A percentile compares a stretch with the other conserved stretches of the same genome.
phyloP scores from a whole-genome alignment of 495 filamentous ascomycete genomes.

The Aspergillus baeticus region DNA sequence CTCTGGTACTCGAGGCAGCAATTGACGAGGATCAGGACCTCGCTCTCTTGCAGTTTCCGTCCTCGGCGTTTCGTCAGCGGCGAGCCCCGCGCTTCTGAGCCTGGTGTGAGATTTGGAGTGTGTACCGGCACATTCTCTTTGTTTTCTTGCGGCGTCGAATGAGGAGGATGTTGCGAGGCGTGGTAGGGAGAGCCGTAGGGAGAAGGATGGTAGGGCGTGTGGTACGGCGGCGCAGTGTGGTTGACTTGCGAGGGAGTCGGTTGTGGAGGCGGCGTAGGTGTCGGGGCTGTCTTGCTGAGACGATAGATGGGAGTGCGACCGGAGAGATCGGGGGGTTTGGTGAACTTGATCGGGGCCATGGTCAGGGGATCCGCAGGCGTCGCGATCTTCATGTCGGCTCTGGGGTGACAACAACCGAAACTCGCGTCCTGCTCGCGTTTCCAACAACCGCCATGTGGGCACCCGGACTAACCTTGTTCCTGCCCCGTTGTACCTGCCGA shows the following conservation, averaged over 20 bases:
- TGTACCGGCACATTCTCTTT: neutral
- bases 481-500: too few relatives aligned
- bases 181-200: conserved; percentile 8
- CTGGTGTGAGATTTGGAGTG: neutral
- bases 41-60: conserved; percentile 13
- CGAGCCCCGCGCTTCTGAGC: neutral
- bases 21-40: conserved; percentile 10
- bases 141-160: conserved; percentile 1
- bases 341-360: conserved; percentile 13
- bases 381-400: too few relatives aligned
- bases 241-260: neutral
- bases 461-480: too few relatives aligned
- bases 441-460: too few relatives aligned
- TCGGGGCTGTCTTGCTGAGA: conserved; percentile 3
- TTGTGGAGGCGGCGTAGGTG: neutral
- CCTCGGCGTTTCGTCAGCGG: conserved; percentile 9
- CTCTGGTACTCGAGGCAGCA: conserved; percentile 16
- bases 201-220: neutral
- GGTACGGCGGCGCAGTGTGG: neutral
- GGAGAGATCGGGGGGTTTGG: conserved; percentile 10
- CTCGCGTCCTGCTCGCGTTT: too few relatives aligned
- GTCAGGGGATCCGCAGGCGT: neutral
- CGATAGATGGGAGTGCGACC: conserved; percentile 16
- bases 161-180: neutral
- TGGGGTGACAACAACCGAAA: neutral